A percentile compares a stretch with the other conserved stretches of the same genome.
These are phyloP conservation scores for Sapria himalayana DNA, from an alignment of 345 rosid genomes.

Conservation along the genomic window DNA sequence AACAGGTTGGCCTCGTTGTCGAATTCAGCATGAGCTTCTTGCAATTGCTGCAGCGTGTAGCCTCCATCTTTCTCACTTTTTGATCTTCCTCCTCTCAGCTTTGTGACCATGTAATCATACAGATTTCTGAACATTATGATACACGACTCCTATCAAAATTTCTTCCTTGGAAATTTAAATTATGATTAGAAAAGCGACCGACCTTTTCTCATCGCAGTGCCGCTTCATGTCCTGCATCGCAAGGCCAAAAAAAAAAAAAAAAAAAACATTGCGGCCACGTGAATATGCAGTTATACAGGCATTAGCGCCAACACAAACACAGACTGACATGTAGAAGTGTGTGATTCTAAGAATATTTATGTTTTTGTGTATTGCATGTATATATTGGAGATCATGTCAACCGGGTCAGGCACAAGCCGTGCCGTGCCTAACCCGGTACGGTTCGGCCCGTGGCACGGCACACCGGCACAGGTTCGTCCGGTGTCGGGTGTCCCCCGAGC, in stretches of 20 bases:
- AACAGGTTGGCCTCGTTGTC: slow-evolving; percentile 72
- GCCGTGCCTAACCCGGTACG: no score
- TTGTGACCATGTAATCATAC: slow-evolving; percentile 50
- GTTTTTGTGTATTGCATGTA: no score
- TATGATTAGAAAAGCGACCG: slow-evolving; percentile 6
- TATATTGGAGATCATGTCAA: no score
- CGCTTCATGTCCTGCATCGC: slow-evolving; percentile 84
- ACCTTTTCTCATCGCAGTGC: slow-evolving; percentile 96
- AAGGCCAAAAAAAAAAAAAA: slow-evolving; percentile 9
- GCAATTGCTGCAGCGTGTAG: slow-evolving; percentile 32
- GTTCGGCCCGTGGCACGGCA: no score
- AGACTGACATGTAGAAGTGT: no score
- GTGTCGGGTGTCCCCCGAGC: no score
- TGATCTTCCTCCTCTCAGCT: slow-evolving; percentile 61
- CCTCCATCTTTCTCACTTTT: slow-evolving; percentile 58
- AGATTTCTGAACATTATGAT: slow-evolving; percentile 34
- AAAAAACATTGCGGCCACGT: no score
- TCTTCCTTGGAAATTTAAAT: slow-evolving; percentile 5
- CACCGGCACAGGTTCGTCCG: no score
- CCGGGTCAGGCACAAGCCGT: no score
- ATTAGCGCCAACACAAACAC: no score
- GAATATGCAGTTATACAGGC: no score
- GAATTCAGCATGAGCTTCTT: slow-evolving; percentile 52
- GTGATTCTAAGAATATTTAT: no score
- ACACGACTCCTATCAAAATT: slow-evolving; percentile 10